A percentile compares a stretch with the other conserved stretches of the same genome.
These are phyloP conservation scores for Paecilomyces sp. DNA, from an alignment of 2,329 filamentous ascomycete genomes.

Conservation along the genomic window DNA sequence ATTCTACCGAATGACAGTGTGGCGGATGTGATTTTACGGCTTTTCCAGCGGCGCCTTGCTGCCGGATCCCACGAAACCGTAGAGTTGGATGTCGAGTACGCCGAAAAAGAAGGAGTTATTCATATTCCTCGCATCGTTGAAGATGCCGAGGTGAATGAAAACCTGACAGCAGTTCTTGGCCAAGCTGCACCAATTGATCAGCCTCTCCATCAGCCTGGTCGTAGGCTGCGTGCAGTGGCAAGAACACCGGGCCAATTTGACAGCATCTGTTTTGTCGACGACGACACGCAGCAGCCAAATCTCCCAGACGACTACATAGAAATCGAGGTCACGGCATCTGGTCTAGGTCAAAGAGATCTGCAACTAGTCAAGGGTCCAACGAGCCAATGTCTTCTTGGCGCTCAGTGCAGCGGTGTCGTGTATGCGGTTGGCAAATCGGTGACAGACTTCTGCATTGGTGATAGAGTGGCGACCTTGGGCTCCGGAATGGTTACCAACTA, in stretches of 20 bases:
- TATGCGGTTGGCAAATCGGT: conserved; percentile 11
- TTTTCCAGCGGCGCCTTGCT: conserved; percentile 9
- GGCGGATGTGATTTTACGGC: conserved; percentile 5
- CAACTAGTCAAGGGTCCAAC: conserved; percentile 18
- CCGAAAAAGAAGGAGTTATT: conserved; percentile 12
- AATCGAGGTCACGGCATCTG: conserved; percentile 24
- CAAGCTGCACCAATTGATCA: conserved; percentile 1
- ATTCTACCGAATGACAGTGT: conserved; percentile 1
- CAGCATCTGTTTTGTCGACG: conserved; percentile 6
- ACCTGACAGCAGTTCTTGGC: conserved; percentile 4
- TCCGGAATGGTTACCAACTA: conserved; percentile 9
- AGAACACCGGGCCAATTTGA: not conserved
- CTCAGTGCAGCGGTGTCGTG: conserved; percentile 15
- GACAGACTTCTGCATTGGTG: conserved; percentile 10
- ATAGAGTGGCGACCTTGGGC: conserved; percentile 16
- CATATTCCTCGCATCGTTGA: conserved; percentile 17
- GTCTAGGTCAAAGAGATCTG: conserved; percentile 22
- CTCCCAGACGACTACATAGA: conserved; percentile 18
- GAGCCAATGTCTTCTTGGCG: conserved; percentile 1
- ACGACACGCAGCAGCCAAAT: not conserved
- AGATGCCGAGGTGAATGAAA: not conserved
- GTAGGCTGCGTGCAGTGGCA: conserved; percentile 6
- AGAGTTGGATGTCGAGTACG: conserved; percentile 16
- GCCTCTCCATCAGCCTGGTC: conserved; percentile 7
- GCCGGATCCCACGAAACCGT: not conserved